Evolutionary conservation across 331 rosid species (phyloP).

Genomic region (Ulmus americana): DNA sequence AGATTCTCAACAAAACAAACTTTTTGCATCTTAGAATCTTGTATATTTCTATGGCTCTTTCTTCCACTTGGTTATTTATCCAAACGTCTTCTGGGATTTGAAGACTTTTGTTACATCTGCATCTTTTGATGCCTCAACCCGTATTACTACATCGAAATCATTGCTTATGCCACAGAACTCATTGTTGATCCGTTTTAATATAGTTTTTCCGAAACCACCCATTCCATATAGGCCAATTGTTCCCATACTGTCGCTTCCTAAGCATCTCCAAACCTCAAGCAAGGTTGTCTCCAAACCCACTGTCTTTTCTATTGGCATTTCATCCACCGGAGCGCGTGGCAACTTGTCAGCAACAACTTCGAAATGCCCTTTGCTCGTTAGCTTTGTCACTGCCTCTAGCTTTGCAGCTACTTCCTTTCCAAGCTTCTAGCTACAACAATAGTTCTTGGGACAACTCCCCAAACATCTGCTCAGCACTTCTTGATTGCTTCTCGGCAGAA

Average conservation of each 20-base stretch:
- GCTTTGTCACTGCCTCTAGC: conserved; percentile 1
- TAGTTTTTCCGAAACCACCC: conserved; percentile 12
- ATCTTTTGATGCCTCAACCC: conserved; percentile 14
- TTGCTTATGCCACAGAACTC: conserved; percentile 1
- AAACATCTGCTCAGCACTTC: neutral
- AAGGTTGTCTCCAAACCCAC: conserved; percentile 8
- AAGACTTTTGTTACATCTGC: conserved; percentile 1
- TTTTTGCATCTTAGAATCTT: neutral
- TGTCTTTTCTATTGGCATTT: conserved; percentile 5
- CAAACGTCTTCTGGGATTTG: conserved; percentile 7
- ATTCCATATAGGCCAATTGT: conserved; percentile 11
- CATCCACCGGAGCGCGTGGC: conserved; percentile 3
- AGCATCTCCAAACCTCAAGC: conserved; percentile 7
- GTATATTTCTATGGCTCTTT: conserved; percentile 6
- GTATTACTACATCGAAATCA: conserved; percentile 8
- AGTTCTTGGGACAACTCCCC: neutral
- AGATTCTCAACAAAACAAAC: conserved; percentile 2
- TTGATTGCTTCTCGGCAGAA: neutral
- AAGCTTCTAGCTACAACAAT: neutral
- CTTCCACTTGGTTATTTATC: neutral
- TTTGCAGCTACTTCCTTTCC: neutral
- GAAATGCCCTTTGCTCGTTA: neutral
- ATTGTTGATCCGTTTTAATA: conserved; percentile 12
- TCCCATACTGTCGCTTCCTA: neutral
- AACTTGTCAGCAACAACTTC: neutral